phyloP scores from a whole-genome alignment of 202 grass and related monocot genomes.

The Hordeum pubiflorum region DNA sequence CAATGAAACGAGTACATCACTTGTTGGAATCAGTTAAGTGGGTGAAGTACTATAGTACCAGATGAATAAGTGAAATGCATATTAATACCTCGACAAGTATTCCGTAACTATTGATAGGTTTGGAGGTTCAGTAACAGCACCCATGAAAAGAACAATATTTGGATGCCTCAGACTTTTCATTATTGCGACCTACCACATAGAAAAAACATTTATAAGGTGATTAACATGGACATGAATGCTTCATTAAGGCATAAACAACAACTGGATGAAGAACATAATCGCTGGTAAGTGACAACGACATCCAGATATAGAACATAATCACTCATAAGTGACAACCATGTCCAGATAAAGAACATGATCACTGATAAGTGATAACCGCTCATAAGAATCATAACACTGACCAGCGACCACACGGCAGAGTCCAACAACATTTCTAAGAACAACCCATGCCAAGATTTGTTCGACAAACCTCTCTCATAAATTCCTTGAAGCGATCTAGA shows the following conservation, averaged over 20 bases:
- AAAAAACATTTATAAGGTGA: conserved; percentile 1
- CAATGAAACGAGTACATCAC: conserved; percentile 20
- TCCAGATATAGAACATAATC: neutral
- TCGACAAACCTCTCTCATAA: conserved; percentile 86
- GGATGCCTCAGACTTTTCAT: conserved; percentile 99
- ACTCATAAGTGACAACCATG: neutral
- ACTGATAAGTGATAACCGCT: neutral
- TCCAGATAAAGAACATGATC: neutral
- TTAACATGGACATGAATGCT: neutral
- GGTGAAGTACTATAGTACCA: neutral
- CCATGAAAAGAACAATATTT: conserved; percentile 99
- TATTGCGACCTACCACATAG: conserved; percentile 57
- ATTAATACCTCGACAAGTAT: conserved; percentile 77
- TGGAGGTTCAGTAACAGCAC: conserved; percentile 87
- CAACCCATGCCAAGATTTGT: neutral
- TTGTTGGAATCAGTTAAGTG: conserved; percentile 7
- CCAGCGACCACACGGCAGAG: neutral
- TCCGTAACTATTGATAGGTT: conserved; percentile 91
- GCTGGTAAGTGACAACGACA: neutral
- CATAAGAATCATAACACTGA: neutral
- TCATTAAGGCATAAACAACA: conserved; percentile 19
- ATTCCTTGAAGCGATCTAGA: conserved; percentile 77
- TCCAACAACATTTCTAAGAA: neutral
- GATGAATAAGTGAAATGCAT: conserved; percentile 7
- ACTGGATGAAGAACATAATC: neutral